Conservation (phyloP, 106 monocot genomes). For the Alisma plantagoaquatica region DNA sequence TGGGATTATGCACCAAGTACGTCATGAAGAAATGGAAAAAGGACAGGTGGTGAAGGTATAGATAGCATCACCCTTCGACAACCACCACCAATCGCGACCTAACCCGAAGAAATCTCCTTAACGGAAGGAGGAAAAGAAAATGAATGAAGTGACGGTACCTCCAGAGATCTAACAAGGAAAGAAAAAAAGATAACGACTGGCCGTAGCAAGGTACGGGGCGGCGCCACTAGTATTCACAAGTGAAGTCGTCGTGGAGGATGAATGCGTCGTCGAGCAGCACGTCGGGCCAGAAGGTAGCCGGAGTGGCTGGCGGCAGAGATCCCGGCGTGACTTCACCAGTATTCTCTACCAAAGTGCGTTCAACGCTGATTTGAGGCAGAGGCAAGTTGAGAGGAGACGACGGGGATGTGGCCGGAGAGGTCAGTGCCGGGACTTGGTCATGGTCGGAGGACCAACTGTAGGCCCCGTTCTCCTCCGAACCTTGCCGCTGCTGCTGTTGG, state of each 20-base stretch:
- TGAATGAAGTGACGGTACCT: not conserved
- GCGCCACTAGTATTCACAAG: too few relatives aligned
- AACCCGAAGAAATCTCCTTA: not conserved
- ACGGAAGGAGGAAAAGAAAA: not conserved
- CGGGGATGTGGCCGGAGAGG: slow-evolving; percentile 4
- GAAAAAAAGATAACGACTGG: not conserved
- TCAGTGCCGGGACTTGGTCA: slow-evolving; percentile 2
- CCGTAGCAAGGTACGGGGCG: slow-evolving; percentile 1
- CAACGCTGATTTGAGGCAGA: slow-evolving; percentile 11
- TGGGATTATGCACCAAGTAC: too few relatives aligned
- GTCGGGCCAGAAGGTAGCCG: slow-evolving; percentile 78
- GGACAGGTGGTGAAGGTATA: too few relatives aligned
- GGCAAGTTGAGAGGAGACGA: slow-evolving; percentile 22
- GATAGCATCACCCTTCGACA: too few relatives aligned
- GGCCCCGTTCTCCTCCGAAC: too few relatives aligned
- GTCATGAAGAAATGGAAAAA: too few relatives aligned
- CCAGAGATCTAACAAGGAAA: not conserved
- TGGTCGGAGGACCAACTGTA: not conserved
- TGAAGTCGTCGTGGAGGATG: slow-evolving; percentile 44
- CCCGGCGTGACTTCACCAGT: slow-evolving; percentile 21
- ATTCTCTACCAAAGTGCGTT: too few relatives aligned
- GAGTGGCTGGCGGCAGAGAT: slow-evolving; percentile 2
- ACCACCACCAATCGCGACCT: too few relatives aligned
- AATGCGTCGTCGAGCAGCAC: slow-evolving; percentile 53
- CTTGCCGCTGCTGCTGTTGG: too few relatives aligned